phyloP scores from a whole-genome alignment of 768 basidiomycete species.

The Pleurotus eryngii region DNA sequence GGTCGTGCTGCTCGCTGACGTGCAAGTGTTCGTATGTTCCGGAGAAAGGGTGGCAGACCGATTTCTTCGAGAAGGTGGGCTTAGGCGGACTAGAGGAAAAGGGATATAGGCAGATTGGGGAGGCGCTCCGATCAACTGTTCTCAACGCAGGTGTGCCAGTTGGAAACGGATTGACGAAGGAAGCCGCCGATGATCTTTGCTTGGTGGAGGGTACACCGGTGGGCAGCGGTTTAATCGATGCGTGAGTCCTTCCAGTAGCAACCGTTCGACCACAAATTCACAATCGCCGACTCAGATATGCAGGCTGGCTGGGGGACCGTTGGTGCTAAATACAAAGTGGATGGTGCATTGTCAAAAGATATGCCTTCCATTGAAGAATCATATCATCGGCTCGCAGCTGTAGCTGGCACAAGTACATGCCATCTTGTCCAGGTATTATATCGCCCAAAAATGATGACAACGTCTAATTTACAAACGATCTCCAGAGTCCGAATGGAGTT shows the following conservation, averaged over 20 bases:
- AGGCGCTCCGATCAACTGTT: slow-evolving; percentile 50
- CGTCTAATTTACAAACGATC: neutral
- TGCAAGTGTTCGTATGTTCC: slow-evolving; percentile 97
- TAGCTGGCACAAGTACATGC: slow-evolving; percentile 96
- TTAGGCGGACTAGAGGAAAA: slow-evolving; percentile 65
- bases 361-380: slow-evolving; percentile 73
- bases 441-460: no score
- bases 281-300: slow-evolving; percentile 50
- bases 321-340: slow-evolving; percentile 66
- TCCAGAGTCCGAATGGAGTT: slow-evolving; percentile 72
- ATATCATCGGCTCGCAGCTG: slow-evolving; percentile 78
- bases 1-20: slow-evolving; percentile 90
- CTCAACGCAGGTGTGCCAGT: slow-evolving; percentile 85
- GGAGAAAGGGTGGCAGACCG: slow-evolving; percentile 79
- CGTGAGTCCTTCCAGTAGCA: slow-evolving; percentile 45
- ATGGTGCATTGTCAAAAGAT: slow-evolving; percentile 45
- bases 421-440: slow-evolving; percentile 77
- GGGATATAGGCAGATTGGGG: slow-evolving; percentile 74
- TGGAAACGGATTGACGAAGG: slow-evolving; percentile 73
- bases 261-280: neutral
- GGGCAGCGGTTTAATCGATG: slow-evolving; percentile 94
- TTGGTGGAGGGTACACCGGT: slow-evolving; percentile 84
- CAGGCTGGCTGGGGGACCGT: slow-evolving; percentile 98
- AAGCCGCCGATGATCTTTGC: slow-evolving; percentile 83
- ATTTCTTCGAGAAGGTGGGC: slow-evolving; percentile 86